Evolutionary conservation across 129 eudicot species (phyloP), one percentile per base, ranked within the genome.

Genomic region (Apium graveolens): DNA sequence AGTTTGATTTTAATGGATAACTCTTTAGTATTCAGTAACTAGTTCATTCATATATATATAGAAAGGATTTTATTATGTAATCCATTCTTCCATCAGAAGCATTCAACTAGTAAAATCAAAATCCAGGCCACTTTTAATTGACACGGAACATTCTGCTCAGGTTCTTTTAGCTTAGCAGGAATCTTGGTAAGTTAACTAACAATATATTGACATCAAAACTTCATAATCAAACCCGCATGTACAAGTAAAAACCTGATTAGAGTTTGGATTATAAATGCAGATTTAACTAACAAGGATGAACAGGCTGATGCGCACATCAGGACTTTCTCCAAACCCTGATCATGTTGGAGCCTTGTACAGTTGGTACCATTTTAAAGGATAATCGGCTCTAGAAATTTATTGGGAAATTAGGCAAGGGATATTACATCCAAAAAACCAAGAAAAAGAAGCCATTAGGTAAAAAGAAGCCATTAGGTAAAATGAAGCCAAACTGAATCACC

Each of bases 401-500:
- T 73, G 29, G 53, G 53, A 11, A 45, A 41, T 73, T 73, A 73
- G 46, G 76, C 11, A 45, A 73, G 17, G 8, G 32, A 73, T 73
- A 39, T 18, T 42, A 5, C 76, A n/a, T 11, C 32, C 0, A 37
- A 70, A 17, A 34, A 18, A 35, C 12, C 44, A 41, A 8, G 73
- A 11, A 45, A 29, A 7, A 26, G 68, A n/a, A 17, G 68, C 65
- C 31, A 24, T n/a, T 1, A 57, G 14, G n/a, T 57, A 20, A 35
- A 77, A 39, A 39, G 26, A 37, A 57, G 49, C 72, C 76, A 24
- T n/a, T 1, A 57, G 14, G n/a, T 57, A 20, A 35, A 77, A 39
- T 60, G 26, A 37, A 57, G 49, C 72, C 76, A 57, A n/a, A n/a
- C 41, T 62, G 79, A 39, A 57, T n/a, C 51, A 38, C 27, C 27